Base-by-base conservation (phyloP, 2,329 filamentous ascomycete species). In the Paracamarosporium sp. region DNA sequence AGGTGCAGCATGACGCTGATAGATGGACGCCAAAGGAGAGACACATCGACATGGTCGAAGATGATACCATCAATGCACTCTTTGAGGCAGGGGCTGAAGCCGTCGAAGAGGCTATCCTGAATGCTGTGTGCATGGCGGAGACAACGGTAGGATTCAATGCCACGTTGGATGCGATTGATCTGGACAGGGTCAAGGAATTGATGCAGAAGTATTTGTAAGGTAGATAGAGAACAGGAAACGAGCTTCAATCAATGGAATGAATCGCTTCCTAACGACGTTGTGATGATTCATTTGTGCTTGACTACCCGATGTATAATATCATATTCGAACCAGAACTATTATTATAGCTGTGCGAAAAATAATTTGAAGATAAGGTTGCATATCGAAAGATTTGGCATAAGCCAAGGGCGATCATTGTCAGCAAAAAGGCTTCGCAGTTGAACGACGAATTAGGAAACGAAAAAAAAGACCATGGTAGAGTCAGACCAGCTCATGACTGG, bases 51-150 rank as follows among this genome's bases (percentile, higher is more conserved):
- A 76, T 84, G 44, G 73, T 86, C 2, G 83, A 88, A 61, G 86
- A 88, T 63, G 76, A 81, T 50, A 85, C 82, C 3, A 86, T 90
- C 58, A 86, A 88, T 62, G 81, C 81, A 0, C 71, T 88, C 56
- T 86, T 90, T 56, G 83, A 88, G 68, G 87, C 86, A 1, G 83
- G 80, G 2, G 84, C 85, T 0, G 87, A 90, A 66, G 84, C 83
- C 0, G 85, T 85, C 0, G 87, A 90, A 65, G 88, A 90, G 73
- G 82, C 86, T 1, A 88, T 90, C 53, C 84, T 88, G 60, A 90
- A 90, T 68, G 82, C 83, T 0, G 72, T 90, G 8, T 87, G 82
- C 59, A 87, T 84, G 77, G 86, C 86, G 1, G 82, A 86, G 64
- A 85, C 82, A 0, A 84, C 87, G 78, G 81, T 79, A 1, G 86